A percentile compares a stretch with the other conserved stretches of the same genome.
phyloP scores from a whole-genome alignment of 2,329 filamentous ascomycete genomes.

The Colletotrichum somersetense region DNA sequence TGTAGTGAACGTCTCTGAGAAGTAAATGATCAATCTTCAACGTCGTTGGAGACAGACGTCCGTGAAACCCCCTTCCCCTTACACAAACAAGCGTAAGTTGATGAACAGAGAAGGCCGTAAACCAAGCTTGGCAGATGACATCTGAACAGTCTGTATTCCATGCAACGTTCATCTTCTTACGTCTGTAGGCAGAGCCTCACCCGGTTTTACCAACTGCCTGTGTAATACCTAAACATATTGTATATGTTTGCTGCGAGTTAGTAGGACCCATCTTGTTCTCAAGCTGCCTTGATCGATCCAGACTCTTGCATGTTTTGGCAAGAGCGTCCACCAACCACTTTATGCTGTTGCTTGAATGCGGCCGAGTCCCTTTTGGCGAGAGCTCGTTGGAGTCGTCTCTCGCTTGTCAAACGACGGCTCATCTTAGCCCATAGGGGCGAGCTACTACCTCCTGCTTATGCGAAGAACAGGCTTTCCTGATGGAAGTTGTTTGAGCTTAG shows the following conservation, averaged over 20 bases:
- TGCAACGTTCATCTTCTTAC: not conserved
- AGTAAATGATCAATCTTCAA: not conserved
- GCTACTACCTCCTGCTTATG: not conserved
- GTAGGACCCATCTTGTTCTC: not conserved
- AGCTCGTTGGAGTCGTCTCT: not conserved
- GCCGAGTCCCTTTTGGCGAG: not conserved
- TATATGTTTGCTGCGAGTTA: not conserved
- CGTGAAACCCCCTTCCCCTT: not conserved
- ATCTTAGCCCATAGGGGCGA: not conserved
- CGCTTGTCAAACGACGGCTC: not conserved
- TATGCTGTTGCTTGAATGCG: not conserved
- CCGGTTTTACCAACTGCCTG: not conserved
- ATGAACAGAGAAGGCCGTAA: not conserved
- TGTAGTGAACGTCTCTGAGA: not conserved
- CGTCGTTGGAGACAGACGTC: not conserved
- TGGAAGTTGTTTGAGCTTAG: not conserved
- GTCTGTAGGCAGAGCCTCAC: not conserved
- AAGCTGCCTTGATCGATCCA: not conserved
- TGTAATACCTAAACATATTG: not conserved
- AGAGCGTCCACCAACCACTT: not conserved
- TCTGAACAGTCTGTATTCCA: not conserved
- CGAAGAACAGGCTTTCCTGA: not conserved
- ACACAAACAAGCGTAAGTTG: not conserved
- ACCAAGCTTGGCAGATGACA: not conserved
- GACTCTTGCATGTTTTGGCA: not conserved